Percentiles rank a stretch among this genome's conserved stretches.
phyloP scores from a whole-genome alignment of 257 asterid genomes.

The Agastache rugosa region DNA sequence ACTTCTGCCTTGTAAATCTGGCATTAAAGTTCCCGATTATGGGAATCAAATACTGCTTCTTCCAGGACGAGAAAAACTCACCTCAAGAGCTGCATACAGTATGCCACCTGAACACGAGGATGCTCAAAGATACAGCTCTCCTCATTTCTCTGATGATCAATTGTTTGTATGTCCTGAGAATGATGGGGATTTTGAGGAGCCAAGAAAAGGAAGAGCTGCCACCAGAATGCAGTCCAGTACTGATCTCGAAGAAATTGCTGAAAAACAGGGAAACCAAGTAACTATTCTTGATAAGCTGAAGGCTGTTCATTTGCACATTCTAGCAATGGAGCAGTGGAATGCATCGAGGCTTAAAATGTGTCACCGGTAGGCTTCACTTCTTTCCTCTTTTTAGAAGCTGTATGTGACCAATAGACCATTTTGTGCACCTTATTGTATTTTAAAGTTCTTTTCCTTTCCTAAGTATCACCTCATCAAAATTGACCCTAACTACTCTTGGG shows the following conservation, averaged over 20 bases:
- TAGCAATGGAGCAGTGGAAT: constrained; percentile 87
- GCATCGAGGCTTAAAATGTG: constrained; percentile 61
- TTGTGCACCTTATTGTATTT: constrained; percentile 15
- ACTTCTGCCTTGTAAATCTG: constrained; percentile 41
- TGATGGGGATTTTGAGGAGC: constrained; percentile 34
- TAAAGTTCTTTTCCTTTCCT: neutral
- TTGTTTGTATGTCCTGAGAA: constrained; percentile 39
- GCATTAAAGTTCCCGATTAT: constrained; percentile 37
- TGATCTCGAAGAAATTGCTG: constrained; percentile 39
- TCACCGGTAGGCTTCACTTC: constrained; percentile 48
- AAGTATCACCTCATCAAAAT: neutral
- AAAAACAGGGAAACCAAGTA: constrained; percentile 47
- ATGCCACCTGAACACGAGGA: constrained; percentile 50
- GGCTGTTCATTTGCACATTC: constrained; percentile 69
- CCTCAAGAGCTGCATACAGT: constrained; percentile 48
- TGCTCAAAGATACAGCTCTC: constrained; percentile 43
- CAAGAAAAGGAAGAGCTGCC: constrained; percentile 37
- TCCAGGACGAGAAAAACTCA: constrained; percentile 39
- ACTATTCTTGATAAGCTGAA: constrained; percentile 66
- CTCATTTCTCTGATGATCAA: constrained; percentile 48
- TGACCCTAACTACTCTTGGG: neutral
- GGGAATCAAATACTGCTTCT: constrained; percentile 36
- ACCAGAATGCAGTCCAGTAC: constrained; percentile 42
- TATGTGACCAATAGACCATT: constrained; percentile 12
- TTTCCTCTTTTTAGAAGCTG: constrained; percentile 14